Evolutionary conservation across 2,329 filamentous ascomycete genomes (phyloP).

Genomic region (Fusarium dlaminii): DNA sequence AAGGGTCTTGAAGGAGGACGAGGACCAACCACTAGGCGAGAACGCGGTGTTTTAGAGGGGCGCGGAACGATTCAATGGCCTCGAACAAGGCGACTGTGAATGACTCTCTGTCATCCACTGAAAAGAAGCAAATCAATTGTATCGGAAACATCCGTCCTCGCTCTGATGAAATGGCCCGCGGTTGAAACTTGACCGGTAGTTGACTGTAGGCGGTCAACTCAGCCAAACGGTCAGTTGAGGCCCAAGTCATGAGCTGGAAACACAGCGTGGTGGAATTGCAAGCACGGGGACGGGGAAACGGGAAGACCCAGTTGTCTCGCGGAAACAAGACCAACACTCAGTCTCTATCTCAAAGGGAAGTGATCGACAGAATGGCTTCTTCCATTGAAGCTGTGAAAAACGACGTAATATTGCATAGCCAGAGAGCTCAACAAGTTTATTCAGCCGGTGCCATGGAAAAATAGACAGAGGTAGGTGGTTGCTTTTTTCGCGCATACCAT

Average conservation of each 20-base stretch:
- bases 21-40: neutral
- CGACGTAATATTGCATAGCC: conserved; percentile 39
- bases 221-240: conserved; percentile 31
- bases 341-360: conserved; percentile 29
- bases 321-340: conserved; percentile 20
- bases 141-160: conserved; percentile 21
- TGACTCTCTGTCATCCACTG: conserved; percentile 5
- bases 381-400: conserved; percentile 7
- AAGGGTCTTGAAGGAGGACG: conserved; percentile 4
- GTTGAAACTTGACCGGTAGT: neutral
- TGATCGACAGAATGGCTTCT: conserved; percentile 29
- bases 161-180: conserved; percentile 17
- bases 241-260: conserved; percentile 15
- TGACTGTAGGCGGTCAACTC: conserved; percentile 19
- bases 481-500: conserved; percentile 2
- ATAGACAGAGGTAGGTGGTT: neutral
- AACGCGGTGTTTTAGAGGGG: neutral
- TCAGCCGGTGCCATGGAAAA: conserved; percentile 19
- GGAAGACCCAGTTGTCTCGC: conserved; percentile 27
- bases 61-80: conserved; percentile 5
- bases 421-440: conserved; percentile 11
- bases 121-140: neutral
- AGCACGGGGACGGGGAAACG: conserved; percentile 26
- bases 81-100: neutral
- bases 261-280: conserved; percentile 13